These are phyloP conservation scores for Solanum appendiculatum DNA, from an alignment of 257 asterid species.

Conservation along the genomic window DNA sequence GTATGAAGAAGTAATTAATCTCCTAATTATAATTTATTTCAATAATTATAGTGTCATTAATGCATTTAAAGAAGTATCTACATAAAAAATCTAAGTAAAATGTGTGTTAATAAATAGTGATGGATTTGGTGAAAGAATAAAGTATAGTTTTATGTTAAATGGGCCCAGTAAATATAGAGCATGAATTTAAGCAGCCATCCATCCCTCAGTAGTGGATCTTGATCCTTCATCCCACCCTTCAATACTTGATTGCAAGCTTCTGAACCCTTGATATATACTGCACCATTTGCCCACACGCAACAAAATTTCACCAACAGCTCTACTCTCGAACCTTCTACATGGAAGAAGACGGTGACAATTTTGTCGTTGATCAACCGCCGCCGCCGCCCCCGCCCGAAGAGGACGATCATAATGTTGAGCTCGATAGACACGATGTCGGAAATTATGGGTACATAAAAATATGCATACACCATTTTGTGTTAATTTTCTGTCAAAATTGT, in stretches of 20 bases:
- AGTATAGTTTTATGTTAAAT: not conserved
- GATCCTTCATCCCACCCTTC: not conserved
- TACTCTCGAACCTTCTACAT: not conserved
- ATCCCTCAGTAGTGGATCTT: not conserved
- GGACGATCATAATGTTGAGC: not conserved
- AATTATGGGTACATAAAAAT: constrained; percentile 45
- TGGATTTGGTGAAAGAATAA: too few relatives aligned
- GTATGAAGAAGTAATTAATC: too few relatives aligned
- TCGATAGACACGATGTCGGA: constrained; percentile 33
- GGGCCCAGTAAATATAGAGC: too few relatives aligned
- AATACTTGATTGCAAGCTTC: not conserved
- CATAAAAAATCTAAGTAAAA: too few relatives aligned
- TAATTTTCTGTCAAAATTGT: not conserved
- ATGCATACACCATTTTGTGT: not conserved
- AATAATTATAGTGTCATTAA: not conserved
- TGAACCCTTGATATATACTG: not conserved
- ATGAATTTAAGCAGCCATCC: not conserved
- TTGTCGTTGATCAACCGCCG: not conserved
- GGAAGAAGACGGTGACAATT: not conserved
- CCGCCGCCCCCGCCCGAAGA: constrained; percentile 3
- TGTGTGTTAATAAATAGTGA: too few relatives aligned
- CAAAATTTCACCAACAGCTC: not conserved
- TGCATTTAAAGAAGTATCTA: not conserved
- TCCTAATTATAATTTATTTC: not conserved
- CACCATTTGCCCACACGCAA: not conserved